Evolutionary conservation across 2,329 filamentous ascomycete genomes (phyloP), one percentile per base, ranked within the genome.

Genomic region (Sordariomycetes sp.): DNA sequence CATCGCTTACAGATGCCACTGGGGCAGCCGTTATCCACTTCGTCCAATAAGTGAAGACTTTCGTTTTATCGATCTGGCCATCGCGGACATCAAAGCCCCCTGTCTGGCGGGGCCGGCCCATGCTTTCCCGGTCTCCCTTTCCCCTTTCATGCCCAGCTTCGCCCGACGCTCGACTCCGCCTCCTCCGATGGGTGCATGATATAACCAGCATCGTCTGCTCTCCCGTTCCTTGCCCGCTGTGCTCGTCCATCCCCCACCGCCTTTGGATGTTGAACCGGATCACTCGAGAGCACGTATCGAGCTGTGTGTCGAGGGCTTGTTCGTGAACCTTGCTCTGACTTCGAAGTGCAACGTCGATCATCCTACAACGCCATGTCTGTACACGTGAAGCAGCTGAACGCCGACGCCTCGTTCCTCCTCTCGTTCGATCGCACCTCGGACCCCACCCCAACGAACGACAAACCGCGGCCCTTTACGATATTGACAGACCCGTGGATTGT

Each of bases 401-500:
- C 76, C 55, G 84, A 87, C 66, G 78, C 82, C 40, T 83, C 82
- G 3, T 87, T 88, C 67, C 76, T 87, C 40, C 74, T 88, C 52
- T 80, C 79, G 32, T 86, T 88, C 65, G 74, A 79, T 59, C 81
- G 82, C 35, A 71, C 79, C 32, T 70, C 74, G n/a, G 71, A 75
- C 54, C 68, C 75, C 58, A 63, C 69, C 51, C 63, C 69, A 22
- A 69, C 70, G 55, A 60, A 64, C 58, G 56, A 67, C 56, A 71
- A 72, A 34, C 74, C 76, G 14, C 74, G 74, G 55, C 76, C 79
- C 3, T 90, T 87, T 68, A 83, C 80, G 18, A 79, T 91, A 57
- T 76, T 91, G 48, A 70, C 90, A 55, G 87, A 92, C 67, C 88
- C 88, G 3, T 90, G 86, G 83, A 76, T 89, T 35, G 74, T 76